Conservation (phyloP, 495 filamentous ascomycete species). For the Emericellopsis terricola region DNA sequence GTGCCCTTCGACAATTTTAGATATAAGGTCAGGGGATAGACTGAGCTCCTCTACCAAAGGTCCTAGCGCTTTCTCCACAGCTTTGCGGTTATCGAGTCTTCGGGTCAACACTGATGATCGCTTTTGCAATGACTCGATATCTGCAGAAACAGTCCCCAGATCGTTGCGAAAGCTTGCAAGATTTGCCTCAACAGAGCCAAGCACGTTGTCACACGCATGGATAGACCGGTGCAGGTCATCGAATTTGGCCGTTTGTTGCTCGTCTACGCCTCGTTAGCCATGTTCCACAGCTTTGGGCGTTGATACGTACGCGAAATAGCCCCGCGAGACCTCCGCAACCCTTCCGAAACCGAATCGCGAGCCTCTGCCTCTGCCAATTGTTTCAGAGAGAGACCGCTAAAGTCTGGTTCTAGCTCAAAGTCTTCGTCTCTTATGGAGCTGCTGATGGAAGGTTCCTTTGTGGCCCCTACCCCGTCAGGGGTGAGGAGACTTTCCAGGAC, state of each 20-base stretch:
- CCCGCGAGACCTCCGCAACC: conserved; percentile 59
- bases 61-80: conserved; percentile 74
- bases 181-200: conserved; percentile 83
- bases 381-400: conserved; percentile 53
- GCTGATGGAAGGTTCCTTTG: no score
- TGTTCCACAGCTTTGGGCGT: conserved; percentile 12
- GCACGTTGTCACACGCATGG: conserved; percentile 75
- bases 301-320: no score
- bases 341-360: neutral
- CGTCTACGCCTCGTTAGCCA: conserved; percentile 34
- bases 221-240: conserved; percentile 86
- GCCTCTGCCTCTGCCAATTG: conserved; percentile 45
- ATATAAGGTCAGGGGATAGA: conserved; percentile 64
- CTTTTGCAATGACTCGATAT: conserved; percentile 84
- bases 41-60: conserved; percentile 86
- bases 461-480: conserved; percentile 7
- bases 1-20: conserved; percentile 66
- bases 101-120: conserved; percentile 70
- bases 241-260: conserved; percentile 73
- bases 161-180: conserved; percentile 85
- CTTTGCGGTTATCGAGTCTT: conserved; percentile 74
- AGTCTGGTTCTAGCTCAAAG: conserved; percentile 46
- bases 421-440: conserved; percentile 23
- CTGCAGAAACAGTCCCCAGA: conserved; percentile 74
- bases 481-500: conserved; percentile 51